Percentiles rank a stretch among this genome's conserved stretches.
These are phyloP conservation scores for Durusdinium trenchii DNA, from an alignment of 73 alveolate species.

Conservation along the genomic window DNA sequence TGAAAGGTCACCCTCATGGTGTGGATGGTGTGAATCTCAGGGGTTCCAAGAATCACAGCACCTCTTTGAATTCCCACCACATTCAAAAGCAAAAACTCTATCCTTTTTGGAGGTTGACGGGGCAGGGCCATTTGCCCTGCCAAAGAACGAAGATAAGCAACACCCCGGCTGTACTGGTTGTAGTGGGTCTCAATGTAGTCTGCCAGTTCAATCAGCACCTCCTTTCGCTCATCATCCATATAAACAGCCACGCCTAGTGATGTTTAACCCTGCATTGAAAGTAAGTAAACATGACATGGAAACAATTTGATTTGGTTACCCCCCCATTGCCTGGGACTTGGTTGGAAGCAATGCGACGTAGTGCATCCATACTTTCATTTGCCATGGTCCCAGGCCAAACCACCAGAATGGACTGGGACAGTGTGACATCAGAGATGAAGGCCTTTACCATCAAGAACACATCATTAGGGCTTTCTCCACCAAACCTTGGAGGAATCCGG, in stretches of 20 bases:
- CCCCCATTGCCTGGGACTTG: not conserved
- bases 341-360: not conserved
- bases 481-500: not conserved
- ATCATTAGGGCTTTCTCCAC: not conserved
- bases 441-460: slow-evolving; percentile 51
- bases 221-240: slow-evolving; percentile 13
- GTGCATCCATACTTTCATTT: not conserved
- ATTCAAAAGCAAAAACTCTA: not conserved
- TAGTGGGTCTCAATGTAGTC: not conserved
- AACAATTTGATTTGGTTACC: not conserved
- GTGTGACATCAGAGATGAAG: not conserved
- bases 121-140: slow-evolving; percentile 24
- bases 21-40: slow-evolving; percentile 30
- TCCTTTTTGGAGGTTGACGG: not conserved
- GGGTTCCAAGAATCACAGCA: not conserved
- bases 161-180: not conserved
- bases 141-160: not conserved
- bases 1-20: slow-evolving; percentile 23
- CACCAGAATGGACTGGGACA: not conserved
- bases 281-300: too few species aligned
- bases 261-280: too few species aligned
- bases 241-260: slow-evolving; percentile 2
- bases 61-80: slow-evolving; percentile 7
- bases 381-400: slow-evolving; percentile 34
- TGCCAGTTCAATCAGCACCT: not conserved